These are phyloP conservation scores for Phytophthora megakarya DNA, from an alignment of 352 stramenopile species.

Conservation along the genomic window DNA sequence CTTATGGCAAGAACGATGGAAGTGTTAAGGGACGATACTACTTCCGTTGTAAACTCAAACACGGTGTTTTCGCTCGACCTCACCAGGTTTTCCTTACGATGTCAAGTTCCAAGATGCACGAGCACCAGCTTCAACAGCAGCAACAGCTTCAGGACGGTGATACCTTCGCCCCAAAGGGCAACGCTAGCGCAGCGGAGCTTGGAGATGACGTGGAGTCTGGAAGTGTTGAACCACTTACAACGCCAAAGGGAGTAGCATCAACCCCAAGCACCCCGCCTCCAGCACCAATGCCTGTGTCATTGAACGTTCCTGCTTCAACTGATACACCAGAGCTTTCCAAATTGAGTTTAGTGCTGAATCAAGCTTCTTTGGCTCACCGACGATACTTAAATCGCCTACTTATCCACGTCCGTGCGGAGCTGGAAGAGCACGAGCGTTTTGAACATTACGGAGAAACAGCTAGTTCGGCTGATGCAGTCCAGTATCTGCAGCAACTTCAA, in stretches of 20 bases:
- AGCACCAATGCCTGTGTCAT: constrained; percentile 22
- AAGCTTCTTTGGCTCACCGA: constrained; percentile 67
- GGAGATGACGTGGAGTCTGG: constrained; percentile 30
- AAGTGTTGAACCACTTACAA: constrained; percentile 21
- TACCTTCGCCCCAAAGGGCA: constrained; percentile 26
- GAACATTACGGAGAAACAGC: constrained; percentile 73
- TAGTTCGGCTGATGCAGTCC: constrained; percentile 82
- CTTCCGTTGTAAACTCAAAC: constrained; percentile 78
- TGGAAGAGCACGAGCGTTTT: constrained; percentile 82
- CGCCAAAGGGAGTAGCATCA: constrained; percentile 24
- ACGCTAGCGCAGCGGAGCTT: constrained; percentile 36
- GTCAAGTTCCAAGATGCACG: constrained; percentile 53
- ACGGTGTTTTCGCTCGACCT: constrained; percentile 78
- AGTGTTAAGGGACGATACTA: constrained; percentile 83
- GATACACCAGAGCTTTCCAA: constrained; percentile 56
- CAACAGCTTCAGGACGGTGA: constrained; percentile 37
- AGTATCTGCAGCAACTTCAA: constrained; percentile 87
- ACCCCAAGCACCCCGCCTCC: constrained; percentile 30
- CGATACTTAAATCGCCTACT: constrained; percentile 75
- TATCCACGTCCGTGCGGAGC: constrained; percentile 64
- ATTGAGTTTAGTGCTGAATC: constrained; percentile 64
- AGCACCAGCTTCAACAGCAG: constrained; percentile 54
- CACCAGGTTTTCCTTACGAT: constrained; percentile 81
- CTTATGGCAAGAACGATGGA: constrained; percentile 83
- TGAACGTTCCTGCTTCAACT: constrained; percentile 19